Conservation (phyloP, 305 asterid species). For the Solanum hybrid region DNA sequence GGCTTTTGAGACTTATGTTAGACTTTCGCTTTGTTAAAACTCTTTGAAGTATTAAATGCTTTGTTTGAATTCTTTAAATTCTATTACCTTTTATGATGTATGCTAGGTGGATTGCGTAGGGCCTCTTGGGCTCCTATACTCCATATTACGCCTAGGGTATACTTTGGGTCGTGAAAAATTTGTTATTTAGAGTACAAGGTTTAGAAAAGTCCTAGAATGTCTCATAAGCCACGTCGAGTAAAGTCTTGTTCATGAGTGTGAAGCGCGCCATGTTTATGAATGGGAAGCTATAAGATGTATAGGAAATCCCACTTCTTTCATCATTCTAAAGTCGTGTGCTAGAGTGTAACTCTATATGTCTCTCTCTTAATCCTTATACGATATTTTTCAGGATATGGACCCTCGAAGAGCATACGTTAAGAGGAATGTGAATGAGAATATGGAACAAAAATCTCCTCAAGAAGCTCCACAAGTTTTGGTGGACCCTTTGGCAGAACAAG, state of each 20-base stretch:
- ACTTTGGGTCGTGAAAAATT: not conserved
- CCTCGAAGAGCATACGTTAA: not conserved
- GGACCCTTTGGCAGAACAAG: not conserved
- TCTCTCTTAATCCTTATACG: not conserved
- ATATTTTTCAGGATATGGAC: not conserved
- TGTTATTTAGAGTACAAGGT: not conserved
- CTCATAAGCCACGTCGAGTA: not conserved
- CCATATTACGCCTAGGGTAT: not conserved
- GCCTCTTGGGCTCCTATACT: not conserved
- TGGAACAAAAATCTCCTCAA: not conserved
- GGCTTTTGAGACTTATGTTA: not conserved
- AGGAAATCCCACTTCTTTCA: not conserved
- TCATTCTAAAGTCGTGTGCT: not conserved
- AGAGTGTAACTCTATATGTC: not conserved
- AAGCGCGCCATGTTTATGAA: not conserved
- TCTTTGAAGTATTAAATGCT: not conserved
- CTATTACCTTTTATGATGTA: not conserved
- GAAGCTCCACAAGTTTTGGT: not conserved
- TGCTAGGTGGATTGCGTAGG: not conserved
- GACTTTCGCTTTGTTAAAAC: not conserved
- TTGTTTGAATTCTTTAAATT: not conserved
- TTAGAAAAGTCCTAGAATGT: not conserved
- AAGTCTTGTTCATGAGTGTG: not conserved
- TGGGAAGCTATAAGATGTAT: not conserved
- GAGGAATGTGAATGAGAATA: not conserved